phyloP scores from a whole-genome alignment of 257 asterid genomes.

The Avicennia marina region DNA sequence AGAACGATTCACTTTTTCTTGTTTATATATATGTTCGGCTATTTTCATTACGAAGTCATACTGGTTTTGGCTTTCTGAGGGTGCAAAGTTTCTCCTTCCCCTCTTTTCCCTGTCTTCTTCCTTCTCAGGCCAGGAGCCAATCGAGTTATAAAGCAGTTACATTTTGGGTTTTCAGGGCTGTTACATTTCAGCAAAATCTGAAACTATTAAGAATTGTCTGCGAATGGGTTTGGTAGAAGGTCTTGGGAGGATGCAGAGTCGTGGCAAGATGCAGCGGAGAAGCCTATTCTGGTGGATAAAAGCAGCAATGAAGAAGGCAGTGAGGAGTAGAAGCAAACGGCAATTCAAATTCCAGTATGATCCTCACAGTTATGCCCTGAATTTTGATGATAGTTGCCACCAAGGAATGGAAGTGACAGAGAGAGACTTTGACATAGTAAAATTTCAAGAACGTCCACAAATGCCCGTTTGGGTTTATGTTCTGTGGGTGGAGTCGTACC shows the following conservation, averaged over 20 bases:
- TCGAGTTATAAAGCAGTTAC: too few species aligned
- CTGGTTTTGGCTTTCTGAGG: too few species aligned
- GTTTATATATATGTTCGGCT: too few species aligned
- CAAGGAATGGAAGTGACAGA: constrained; percentile 15
- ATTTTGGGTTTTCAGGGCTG: too few species aligned
- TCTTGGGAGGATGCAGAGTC: constrained; percentile 23
- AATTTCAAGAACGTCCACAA: constrained; percentile 9
- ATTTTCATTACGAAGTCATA: too few species aligned
- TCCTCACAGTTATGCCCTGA: constrained; percentile 60
- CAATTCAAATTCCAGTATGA: constrained; percentile 49
- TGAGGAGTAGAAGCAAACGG: constrained; percentile 13
- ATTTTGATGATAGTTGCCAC: constrained; percentile 47
- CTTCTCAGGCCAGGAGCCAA: too few species aligned
- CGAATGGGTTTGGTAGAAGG: constrained; percentile 24
- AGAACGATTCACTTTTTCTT: too few species aligned
- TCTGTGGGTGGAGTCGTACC: constrained; percentile 27
- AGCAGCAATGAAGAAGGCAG: constrained; percentile 41
- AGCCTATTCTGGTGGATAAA: constrained; percentile 39
- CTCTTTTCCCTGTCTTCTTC: too few species aligned
- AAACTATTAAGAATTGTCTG: too few species aligned
- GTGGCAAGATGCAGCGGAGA: constrained; percentile 46
- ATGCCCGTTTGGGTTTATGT: constrained; percentile 37
- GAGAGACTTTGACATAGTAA: constrained; percentile 7
- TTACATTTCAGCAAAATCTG: too few species aligned
- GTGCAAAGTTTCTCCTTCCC: too few species aligned